A percentile compares a stretch with the other conserved stretches of the same genome.
These are phyloP conservation scores for Scheffersomyces lignosus DNA, from an alignment of 805 yeast species.

Conservation along the genomic window DNA sequence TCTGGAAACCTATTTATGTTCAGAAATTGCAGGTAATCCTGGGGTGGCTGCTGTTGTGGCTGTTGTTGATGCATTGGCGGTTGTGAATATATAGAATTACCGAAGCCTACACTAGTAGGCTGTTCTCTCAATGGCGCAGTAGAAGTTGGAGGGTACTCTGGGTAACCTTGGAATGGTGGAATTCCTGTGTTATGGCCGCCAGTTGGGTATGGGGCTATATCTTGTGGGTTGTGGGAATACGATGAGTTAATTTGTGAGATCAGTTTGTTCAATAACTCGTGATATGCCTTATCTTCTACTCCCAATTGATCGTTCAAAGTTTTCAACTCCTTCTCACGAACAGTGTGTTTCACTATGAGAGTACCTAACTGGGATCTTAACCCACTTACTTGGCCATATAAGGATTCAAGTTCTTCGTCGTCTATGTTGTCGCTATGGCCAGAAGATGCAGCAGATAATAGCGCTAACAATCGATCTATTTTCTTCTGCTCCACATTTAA, in stretches of 20 bases:
- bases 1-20: slow-evolving; percentile 28
- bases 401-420: slow-evolving; percentile 66
- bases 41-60: not conserved
- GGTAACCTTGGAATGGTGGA: not conserved
- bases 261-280: slow-evolving; percentile 57
- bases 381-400: slow-evolving; percentile 72
- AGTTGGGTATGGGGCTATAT: slow-evolving; percentile 7
- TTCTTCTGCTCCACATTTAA: slow-evolving; percentile 52
- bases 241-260: slow-evolving; percentile 10
- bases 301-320: slow-evolving; percentile 69
- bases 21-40: slow-evolving; percentile 18
- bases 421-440: slow-evolving; percentile 34
- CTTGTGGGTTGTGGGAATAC: not conserved
- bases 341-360: slow-evolving; percentile 73
- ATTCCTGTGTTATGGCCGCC: not conserved
- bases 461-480: slow-evolving; percentile 67
- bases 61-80: slow-evolving; percentile 7
- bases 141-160: not conserved
- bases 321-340: slow-evolving; percentile 74
- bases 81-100: slow-evolving; percentile 20
- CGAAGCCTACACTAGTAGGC: slow-evolving; percentile 43
- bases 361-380: slow-evolving; percentile 73
- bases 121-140: slow-evolving; percentile 19
- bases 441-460: slow-evolving; percentile 37
- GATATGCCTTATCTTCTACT: slow-evolving; percentile 68